Percentiles rank a stretch among this genome's conserved stretches.
These are phyloP conservation scores for Hypomyces perniciosus DNA, from an alignment of 2,329 filamentous ascomycete species.

Conservation along the genomic window DNA sequence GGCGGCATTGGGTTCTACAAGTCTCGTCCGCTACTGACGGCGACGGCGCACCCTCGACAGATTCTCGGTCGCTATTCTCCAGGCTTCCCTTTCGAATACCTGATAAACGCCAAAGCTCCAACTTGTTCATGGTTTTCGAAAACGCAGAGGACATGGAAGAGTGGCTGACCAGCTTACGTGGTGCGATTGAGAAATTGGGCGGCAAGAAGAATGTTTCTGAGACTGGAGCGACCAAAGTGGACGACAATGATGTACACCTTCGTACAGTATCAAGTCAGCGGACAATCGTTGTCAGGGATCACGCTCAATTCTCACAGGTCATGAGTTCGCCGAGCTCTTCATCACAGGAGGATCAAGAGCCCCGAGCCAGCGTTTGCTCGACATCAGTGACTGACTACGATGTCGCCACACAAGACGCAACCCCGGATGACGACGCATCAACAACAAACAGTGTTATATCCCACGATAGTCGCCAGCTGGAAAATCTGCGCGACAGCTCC, in stretches of 20 bases:
- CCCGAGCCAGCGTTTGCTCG: constrained; percentile 12
- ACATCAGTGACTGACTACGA: constrained; percentile 18
- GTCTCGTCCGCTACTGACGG: constrained; percentile 61
- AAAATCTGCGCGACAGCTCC: constrained; percentile 50
- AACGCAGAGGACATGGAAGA: constrained; percentile 67
- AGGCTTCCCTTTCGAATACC: constrained; percentile 52
- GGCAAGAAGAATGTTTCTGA: constrained; percentile 59
- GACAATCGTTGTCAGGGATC: constrained; percentile 42
- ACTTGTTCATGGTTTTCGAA: constrained; percentile 67
- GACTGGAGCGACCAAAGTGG: constrained; percentile 46
- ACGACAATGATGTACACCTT: constrained; percentile 28
- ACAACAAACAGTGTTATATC: constrained; percentile 51
- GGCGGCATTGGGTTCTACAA: constrained; percentile 73
- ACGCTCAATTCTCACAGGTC: constrained; percentile 37
- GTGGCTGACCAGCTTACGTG: constrained; percentile 65
- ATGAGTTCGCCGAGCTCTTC: constrained; percentile 9
- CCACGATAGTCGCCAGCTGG: constrained; percentile 52
- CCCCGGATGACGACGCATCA: constrained; percentile 47
- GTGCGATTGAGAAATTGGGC: constrained; percentile 63
- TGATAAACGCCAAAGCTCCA: constrained; percentile 53
- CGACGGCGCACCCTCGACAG: constrained; percentile 44
- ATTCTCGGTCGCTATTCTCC: constrained; percentile 58
- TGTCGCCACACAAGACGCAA: constrained; percentile 31
- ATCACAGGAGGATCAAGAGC: constrained; percentile 12
- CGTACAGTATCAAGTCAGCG: constrained; percentile 39